Evolutionary conservation across 164 flowering plant species (phyloP), one percentile per base, ranked within the genome.

Genomic region (Platanus orientalis): DNA sequence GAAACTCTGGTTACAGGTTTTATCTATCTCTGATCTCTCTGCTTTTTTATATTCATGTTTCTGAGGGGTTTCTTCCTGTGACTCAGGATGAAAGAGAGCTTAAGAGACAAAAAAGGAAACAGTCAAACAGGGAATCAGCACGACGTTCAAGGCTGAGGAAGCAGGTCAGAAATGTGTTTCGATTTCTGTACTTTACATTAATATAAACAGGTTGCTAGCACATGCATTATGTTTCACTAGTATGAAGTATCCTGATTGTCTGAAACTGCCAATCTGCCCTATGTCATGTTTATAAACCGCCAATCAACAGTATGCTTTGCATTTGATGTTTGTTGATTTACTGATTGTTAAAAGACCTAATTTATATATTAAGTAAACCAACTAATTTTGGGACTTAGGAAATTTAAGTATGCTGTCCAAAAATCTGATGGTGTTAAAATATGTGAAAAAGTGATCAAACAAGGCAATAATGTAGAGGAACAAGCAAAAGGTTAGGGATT

Each of bases 111-210:
- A 54, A 71, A 52, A 74, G 77, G 36, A 74, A 74, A 50, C 77
- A 74, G 60, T 74, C 77, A 34, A 74, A 74, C 58, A 70, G 77
- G 67, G 77, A 74, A 50, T 74, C 77, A 36, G 77, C 77, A 48
- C 68, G 77, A 0, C 73, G 77, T 7, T 74, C 77, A 49, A 70
- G 77, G 54, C 62, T 74, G 48, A 69, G 74, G 68, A 74, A 74
- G 74, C 77, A 74, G 77, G 77, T 70, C 27, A 51, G 60, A 48
- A 42, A n/a, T 40, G 26, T 60, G 1, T 39, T 39, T 50, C 19
- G 19, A 49, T 50, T 45, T 19, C 54, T 11, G 53, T 11, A 47
- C 28, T 5, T 29, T 29, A n/a, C n/a, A 6, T 14, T 3, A 49
- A 13, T 19, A 19, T 16, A 24, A 23, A 2, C 34, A 6, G 27